A percentile compares a stretch with the other conserved stretches of the same genome.
phyloP scores from a whole-genome alignment of 352 stramenopile genomes.

The Globisporangium ultimum region DNA sequence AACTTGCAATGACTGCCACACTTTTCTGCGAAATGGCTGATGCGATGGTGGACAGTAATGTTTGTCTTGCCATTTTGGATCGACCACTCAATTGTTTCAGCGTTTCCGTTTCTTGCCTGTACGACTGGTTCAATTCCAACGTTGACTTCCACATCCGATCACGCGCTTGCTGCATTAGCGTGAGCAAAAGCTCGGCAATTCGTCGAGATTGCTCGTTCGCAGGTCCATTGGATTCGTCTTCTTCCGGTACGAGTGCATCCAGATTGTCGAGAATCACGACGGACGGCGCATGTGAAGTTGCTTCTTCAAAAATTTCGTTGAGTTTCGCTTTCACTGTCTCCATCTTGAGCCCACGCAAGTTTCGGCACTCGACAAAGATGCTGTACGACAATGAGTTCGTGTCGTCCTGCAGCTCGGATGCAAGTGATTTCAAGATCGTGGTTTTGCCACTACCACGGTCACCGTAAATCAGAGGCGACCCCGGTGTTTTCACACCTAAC shows the following conservation, averaged over 20 bases:
- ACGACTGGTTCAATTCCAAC: conserved; percentile 50
- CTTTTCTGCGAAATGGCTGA: conserved; percentile 63
- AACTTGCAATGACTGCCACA: conserved; percentile 54
- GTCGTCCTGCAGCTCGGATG: conserved; percentile 29
- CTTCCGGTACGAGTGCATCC: conserved; percentile 74
- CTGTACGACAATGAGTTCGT: conserved; percentile 36
- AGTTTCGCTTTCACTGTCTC: conserved; percentile 72
- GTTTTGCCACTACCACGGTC: conserved; percentile 78
- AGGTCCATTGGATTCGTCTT: conserved; percentile 65
- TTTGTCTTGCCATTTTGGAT: conserved; percentile 18
- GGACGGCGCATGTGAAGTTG: conserved; percentile 38
- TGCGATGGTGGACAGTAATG: conserved; percentile 45
- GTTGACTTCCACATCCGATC: conserved; percentile 62
- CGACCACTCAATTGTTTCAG: conserved; percentile 21
- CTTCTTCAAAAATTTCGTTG: conserved; percentile 52
- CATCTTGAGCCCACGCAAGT: conserved; percentile 85
- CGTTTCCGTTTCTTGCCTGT: conserved; percentile 32
- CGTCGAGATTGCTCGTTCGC: conserved; percentile 84
- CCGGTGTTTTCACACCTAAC: conserved; percentile 51
- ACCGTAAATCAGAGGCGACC: conserved; percentile 68
- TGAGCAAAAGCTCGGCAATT: conserved; percentile 75
- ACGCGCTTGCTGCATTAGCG: conserved; percentile 45
- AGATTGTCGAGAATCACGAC: conserved; percentile 83
- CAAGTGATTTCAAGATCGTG: conserved; percentile 52
- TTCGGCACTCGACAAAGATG: conserved; percentile 59